phyloP scores from a whole-genome alignment of 2,329 filamentous ascomycete species.

The Neonectria neomacrospora region DNA sequence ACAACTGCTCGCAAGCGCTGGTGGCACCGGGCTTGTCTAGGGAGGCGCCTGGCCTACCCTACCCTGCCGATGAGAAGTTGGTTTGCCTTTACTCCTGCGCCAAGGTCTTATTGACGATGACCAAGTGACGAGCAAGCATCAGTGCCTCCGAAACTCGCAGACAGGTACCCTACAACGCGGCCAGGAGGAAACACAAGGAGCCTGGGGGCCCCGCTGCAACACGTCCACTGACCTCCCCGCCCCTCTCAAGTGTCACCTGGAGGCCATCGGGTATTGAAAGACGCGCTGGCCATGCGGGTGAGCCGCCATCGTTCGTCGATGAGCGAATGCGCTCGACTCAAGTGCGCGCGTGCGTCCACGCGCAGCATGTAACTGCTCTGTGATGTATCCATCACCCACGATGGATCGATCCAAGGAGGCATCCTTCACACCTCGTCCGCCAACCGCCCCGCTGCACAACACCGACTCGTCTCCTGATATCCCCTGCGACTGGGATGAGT shows the following conservation, averaged over 20 bases:
- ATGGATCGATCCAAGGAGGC: background rate
- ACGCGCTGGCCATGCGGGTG: background rate
- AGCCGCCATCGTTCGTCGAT: background rate
- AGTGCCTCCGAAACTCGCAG: background rate
- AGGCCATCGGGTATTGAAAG: background rate
- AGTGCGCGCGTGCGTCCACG: constrained; percentile 8
- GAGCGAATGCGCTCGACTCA: constrained; percentile 1
- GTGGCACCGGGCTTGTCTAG: background rate
- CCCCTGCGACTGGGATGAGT: constrained; percentile 10
- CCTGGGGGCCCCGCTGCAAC: background rate
- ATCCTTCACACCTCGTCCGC: constrained; percentile 11
- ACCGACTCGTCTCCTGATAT: constrained; percentile 6
- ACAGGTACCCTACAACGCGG: background rate
- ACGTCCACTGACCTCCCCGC: background rate
- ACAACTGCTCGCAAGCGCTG: background rate
- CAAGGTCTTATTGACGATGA: background rate
- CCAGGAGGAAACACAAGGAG: background rate
- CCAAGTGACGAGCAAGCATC: background rate
- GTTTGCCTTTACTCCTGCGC: constrained; percentile 1
- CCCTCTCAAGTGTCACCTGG: background rate
- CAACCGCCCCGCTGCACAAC: constrained; percentile 2
- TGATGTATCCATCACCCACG: constrained; percentile 1
- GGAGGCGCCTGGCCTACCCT: background rate
- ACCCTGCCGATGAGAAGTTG: background rate
- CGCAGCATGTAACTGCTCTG: background rate